Evolutionary conservation across 1,284 basidiomycete species (phyloP), one percentile per base, ranked within the genome.

Genomic region (Tranzscheliella williamsii): DNA sequence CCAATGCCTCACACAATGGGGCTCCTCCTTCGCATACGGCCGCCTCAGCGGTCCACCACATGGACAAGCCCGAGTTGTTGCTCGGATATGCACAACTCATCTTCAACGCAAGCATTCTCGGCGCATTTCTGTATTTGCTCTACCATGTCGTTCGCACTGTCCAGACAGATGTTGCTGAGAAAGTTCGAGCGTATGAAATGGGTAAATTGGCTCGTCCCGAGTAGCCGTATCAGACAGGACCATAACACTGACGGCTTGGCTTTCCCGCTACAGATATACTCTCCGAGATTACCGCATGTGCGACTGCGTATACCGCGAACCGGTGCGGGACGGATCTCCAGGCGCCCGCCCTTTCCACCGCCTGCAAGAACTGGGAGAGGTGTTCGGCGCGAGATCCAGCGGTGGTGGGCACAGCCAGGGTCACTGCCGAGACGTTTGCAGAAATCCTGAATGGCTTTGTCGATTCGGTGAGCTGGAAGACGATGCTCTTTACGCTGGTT

Each of bases 401-500:
- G 21, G 86, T 88, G 27, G 85, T 95, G 18, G 91, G 91, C 1
- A 87, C 90, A 39, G 89, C 91, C 45, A 86, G 85, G 62, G 88
- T 97, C 65, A 87, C 89, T 35, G 92, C 94, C 42, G 91, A 97
- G 81, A 87, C 94, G 38, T 87, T 97, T 78, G 94, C 91, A 38
- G 93, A 95, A 70, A 89, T 96, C 29, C 86, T 96, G 68, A 95
- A 97, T 78, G 86, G 90, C 7, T 98, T 98, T 76, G 89, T 97
- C 23, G 94, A 97, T 75, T 87, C 89, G 33, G 93, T 97, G 76
- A 92, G 87, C 78, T 96, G 91, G 90, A 95, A 94, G 81, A 93
- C 91, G 15, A 82, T 97, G 81, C 90, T 73, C 11, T 75, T 75
- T 34, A 62, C 70, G 16, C 56, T 75, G 15, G 42, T 74, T 13